Conservation (phyloP, 495 filamentous ascomycete genomes). For the Penicillium odoratum region DNA sequence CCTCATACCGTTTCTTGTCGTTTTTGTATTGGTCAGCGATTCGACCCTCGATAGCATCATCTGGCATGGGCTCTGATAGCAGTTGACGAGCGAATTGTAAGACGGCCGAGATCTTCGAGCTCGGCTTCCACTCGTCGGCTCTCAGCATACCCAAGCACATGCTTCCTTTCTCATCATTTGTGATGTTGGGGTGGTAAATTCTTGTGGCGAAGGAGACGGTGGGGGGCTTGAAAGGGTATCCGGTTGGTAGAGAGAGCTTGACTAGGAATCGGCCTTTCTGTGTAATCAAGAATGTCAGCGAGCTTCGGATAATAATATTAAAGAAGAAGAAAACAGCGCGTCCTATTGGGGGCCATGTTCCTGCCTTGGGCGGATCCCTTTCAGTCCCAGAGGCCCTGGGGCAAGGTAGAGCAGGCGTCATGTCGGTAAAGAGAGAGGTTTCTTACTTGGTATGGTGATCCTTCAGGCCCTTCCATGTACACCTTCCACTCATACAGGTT, state of each 20-base stretch:
- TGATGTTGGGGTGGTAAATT: conserved; percentile 98
- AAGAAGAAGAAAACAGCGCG: background rate
- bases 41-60: conserved; percentile 86
- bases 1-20: conserved; percentile 73
- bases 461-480: conserved; percentile 69
- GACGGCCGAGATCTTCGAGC: conserved; percentile 71
- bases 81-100: conserved; percentile 77
- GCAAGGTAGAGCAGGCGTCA: background rate
- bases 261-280: conserved; percentile 80
- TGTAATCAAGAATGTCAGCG: conserved; percentile 5
- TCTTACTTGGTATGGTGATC: conserved; percentile 67
- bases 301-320: background rate
- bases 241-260: conserved; percentile 69
- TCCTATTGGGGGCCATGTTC: background rate
- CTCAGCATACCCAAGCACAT: conserved; percentile 93
- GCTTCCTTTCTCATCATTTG: conserved; percentile 85
- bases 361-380: background rate
- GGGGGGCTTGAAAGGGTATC: conserved; percentile 96
- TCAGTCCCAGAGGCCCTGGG: background rate
- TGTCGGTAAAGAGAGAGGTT: conserved; percentile 1
- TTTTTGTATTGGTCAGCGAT: conserved; percentile 85
- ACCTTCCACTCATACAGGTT: conserved; percentile 86
- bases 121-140: conserved; percentile 92
- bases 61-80: conserved; percentile 83
- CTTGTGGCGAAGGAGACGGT: conserved; percentile 85